Evolutionary conservation across 805 yeast species (phyloP), one percentile per base, ranked within the genome.

Genomic region (Saturnispora bothae): DNA sequence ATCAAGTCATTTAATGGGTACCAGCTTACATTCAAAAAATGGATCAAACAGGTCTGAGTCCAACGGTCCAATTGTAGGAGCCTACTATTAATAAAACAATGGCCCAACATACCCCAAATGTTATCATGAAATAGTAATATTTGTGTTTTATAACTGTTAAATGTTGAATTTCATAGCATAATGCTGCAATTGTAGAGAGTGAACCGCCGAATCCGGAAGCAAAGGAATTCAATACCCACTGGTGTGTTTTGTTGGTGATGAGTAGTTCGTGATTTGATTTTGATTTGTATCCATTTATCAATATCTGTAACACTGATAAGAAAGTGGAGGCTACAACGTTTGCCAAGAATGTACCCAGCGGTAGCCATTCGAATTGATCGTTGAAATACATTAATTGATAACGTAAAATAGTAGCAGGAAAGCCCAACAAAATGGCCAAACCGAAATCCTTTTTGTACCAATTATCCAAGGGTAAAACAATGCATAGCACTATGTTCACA

Each of bases 361-460:
- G 84, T 53, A 80, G 78, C 43, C 57, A 54, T 16, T 53, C 47
- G 18, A 35, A 23, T 19, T 33, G 36, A 1, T 61, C 53, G 47
- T 84, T 83, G 22, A 70, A 54, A 41, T 51, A 65, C 3, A 84
- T 64, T 3, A 78, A 49, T 42, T 69, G 65, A 50, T 53, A 83
- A 28, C 96, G 59, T 4, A 63, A 22, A 47, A 68, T 59, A 4
- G 83, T 76, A 0, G 83, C 95, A 44, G 76, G 62, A 0, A 94
- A 86, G 0, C 83, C 76, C 48, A 85, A 76, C 3, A 79, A 52
- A 14, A 76, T 63, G 2, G 78, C 59, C 39, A 83, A 62, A 5
- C 80, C 71, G 92, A 94, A 85, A 8, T 42, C 20, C 8, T 61
- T 46, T 42, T 94, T 71, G 71, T 84, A 76, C 31, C 50, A 34